A percentile compares a stretch with the other conserved stretches of the same genome.
phyloP scores from a whole-genome alignment of 345 rosid species.

The Odontarrhena argentea region DNA sequence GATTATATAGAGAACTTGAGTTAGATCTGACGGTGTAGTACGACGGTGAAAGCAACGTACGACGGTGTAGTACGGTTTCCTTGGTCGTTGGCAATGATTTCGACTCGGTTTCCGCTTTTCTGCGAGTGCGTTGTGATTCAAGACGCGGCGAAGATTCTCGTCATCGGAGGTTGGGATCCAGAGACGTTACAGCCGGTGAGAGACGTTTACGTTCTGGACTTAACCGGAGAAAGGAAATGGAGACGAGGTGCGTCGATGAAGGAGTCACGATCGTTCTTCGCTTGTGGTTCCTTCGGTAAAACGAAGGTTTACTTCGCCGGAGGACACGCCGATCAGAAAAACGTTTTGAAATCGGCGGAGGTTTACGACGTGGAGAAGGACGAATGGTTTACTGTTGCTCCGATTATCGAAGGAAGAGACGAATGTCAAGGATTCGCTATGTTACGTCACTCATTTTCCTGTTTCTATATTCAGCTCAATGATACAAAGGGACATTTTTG shows the following conservation, averaged over 20 bases:
- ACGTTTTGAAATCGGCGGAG: slow-evolving; percentile 53
- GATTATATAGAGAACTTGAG: slow-evolving; percentile 42
- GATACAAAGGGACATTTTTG: too few species aligned
- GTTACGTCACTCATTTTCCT: too few species aligned
- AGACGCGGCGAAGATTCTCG: slow-evolving; percentile 40
- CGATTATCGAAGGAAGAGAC: slow-evolving; percentile 59
- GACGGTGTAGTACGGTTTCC: too few species aligned
- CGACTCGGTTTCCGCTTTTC: slow-evolving; percentile 66
- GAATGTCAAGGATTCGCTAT: slow-evolving; percentile 57
- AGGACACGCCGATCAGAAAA: slow-evolving; percentile 64
- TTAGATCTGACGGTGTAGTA: slow-evolving; percentile 47
- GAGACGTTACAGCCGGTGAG: slow-evolving; percentile 46
- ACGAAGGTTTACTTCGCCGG: slow-evolving; percentile 55
- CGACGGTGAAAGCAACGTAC: too few species aligned
- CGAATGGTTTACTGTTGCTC: slow-evolving; percentile 51
- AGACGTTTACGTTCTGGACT: slow-evolving; percentile 48
- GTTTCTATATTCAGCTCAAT: too few species aligned
- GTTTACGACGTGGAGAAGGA: slow-evolving; percentile 53
- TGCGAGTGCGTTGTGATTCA: slow-evolving; percentile 54
- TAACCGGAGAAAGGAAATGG: slow-evolving; percentile 48
- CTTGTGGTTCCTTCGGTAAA: slow-evolving; percentile 46
- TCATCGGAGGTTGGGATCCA: slow-evolving; percentile 70
- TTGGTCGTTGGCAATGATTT: too few species aligned
- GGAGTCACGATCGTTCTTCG: slow-evolving; percentile 56
- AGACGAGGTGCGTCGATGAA: slow-evolving; percentile 51